These are phyloP conservation scores for Pythium rishiriense DNA, from an alignment of 352 stramenopile genomes.

Conservation along the genomic window DNA sequence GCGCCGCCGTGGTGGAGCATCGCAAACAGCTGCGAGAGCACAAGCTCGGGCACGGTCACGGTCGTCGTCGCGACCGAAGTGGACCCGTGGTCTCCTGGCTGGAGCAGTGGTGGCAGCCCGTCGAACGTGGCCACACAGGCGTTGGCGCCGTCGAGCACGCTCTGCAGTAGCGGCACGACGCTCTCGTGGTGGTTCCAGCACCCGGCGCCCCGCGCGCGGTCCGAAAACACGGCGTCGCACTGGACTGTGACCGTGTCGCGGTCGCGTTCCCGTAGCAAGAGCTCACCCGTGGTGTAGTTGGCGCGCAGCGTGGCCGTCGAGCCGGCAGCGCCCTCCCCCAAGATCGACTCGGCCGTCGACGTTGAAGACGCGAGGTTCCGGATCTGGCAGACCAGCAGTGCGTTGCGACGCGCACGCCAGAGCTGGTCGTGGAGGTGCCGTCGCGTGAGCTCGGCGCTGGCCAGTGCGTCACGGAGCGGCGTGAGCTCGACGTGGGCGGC, in stretches of 20 bases:
- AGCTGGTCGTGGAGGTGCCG: constrained; percentile 74
- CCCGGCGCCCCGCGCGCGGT: constrained; percentile 43
- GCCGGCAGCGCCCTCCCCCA: background rate
- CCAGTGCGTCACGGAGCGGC: constrained; percentile 47
- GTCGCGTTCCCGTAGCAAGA: constrained; percentile 44
- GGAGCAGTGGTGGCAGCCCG: constrained; percentile 30
- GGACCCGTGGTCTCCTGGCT: too few relatives aligned
- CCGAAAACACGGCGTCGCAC: constrained; percentile 65
- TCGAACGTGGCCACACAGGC: constrained; percentile 68
- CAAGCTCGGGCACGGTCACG: constrained; percentile 38
- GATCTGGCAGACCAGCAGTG: constrained; percentile 65
- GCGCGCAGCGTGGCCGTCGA: constrained; percentile 33
- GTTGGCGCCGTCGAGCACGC: constrained; percentile 65
- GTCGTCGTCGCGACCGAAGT: background rate
- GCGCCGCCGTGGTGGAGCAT: constrained; percentile 32
- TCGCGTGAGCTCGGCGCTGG: constrained; percentile 42
- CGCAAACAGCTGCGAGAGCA: constrained; percentile 56
- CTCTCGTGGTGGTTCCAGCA: constrained; percentile 58
- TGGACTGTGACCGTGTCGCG: constrained; percentile 43
- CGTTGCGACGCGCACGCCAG: constrained; percentile 55
- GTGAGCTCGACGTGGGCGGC: constrained; percentile 54
- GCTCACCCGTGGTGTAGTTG: constrained; percentile 59
- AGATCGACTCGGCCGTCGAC: constrained; percentile 17
- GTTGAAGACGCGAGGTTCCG: constrained; percentile 29
- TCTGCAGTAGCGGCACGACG: constrained; percentile 60